Evolutionary conservation across 2,329 filamentous ascomycete species (phyloP).

Genomic region (Fusarium irregulare): DNA sequence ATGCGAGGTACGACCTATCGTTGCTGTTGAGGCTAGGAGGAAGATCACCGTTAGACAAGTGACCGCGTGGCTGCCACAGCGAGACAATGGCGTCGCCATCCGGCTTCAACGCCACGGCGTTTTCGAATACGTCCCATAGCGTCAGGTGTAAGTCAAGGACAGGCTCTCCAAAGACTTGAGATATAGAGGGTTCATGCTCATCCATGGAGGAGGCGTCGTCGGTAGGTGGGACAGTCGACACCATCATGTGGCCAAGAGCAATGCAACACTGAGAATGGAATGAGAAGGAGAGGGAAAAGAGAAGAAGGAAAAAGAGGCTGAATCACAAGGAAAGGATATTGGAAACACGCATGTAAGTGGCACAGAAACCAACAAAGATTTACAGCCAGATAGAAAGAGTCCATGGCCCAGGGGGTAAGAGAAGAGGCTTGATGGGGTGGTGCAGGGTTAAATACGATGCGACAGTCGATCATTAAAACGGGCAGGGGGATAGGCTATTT

Average conservation of each 20-base stretch:
- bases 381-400: background rate
- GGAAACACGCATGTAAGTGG: slow-evolving; percentile 29
- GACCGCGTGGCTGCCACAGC: slow-evolving; percentile 47
- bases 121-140: slow-evolving; percentile 51
- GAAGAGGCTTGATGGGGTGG: slow-evolving; percentile 3
- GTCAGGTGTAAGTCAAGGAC: slow-evolving; percentile 45
- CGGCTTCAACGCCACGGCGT: slow-evolving; percentile 45
- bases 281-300: background rate
- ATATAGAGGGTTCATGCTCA: slow-evolving; percentile 15
- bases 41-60: slow-evolving; percentile 3
- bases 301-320: slow-evolving; percentile 26
- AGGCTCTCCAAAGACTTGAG: slow-evolving; percentile 47
- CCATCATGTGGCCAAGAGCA: slow-evolving; percentile 19
- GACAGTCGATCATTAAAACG: background rate
- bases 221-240: slow-evolving; percentile 16
- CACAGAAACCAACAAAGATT: slow-evolving; percentile 22
- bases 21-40: background rate
- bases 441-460: slow-evolving; percentile 42
- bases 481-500: background rate
- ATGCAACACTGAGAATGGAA: background rate
- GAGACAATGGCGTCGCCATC: slow-evolving; percentile 52
- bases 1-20: slow-evolving; percentile 40
- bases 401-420: background rate
- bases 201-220: slow-evolving; percentile 9
- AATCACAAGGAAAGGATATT: slow-evolving; percentile 32